A percentile compares a stretch with the other conserved stretches of the same genome.
Conservation (phyloP, 1,284 basidiomycete species). For the Pseudozyma sp. region DNA sequence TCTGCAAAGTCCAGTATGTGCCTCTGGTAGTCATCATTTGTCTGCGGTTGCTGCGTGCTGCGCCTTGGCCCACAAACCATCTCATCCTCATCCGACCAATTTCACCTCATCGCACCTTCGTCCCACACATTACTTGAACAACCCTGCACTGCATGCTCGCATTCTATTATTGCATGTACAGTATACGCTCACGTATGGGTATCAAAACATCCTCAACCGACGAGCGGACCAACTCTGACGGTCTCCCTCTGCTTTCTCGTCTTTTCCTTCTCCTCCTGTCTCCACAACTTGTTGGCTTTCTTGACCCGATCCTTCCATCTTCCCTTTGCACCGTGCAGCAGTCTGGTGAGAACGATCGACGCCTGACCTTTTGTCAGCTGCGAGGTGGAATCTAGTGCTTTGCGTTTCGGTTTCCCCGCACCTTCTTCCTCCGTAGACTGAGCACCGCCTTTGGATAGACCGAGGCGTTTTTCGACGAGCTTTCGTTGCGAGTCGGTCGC, state of each 20-base stretch:
- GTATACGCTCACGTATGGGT: background rate
- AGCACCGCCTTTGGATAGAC: constrained; percentile 18
- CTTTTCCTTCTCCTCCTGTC: constrained; percentile 38
- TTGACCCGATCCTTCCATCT: constrained; percentile 51
- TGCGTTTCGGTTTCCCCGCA: constrained; percentile 38
- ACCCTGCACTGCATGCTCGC: too few species aligned
- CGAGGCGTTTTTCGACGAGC: constrained; percentile 75
- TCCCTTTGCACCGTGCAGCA: constrained; percentile 50
- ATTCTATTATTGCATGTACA: too few species aligned
- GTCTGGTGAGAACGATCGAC: constrained; percentile 44
- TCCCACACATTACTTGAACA: too few species aligned
- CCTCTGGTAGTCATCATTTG: too few species aligned
- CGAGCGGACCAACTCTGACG: constrained; percentile 48
- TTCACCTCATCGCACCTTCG: too few species aligned
- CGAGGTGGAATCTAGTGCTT: constrained; percentile 1
- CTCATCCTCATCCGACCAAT: too few species aligned
- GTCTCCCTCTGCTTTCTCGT: constrained; percentile 32
- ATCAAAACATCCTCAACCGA: background rate
- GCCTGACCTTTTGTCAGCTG: constrained; percentile 59
- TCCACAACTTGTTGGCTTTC: constrained; percentile 33
- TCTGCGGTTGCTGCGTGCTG: too few species aligned
- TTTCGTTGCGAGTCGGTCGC: constrained; percentile 78
- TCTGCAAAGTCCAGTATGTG: too few species aligned
- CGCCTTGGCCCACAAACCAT: too few species aligned
- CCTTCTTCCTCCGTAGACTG: background rate